Percentiles rank a stretch among this genome's conserved stretches.
Evolutionary conservation across 371 early-diverging fungal species (phyloP).

Genomic region (Mycotypha africana): DNA sequence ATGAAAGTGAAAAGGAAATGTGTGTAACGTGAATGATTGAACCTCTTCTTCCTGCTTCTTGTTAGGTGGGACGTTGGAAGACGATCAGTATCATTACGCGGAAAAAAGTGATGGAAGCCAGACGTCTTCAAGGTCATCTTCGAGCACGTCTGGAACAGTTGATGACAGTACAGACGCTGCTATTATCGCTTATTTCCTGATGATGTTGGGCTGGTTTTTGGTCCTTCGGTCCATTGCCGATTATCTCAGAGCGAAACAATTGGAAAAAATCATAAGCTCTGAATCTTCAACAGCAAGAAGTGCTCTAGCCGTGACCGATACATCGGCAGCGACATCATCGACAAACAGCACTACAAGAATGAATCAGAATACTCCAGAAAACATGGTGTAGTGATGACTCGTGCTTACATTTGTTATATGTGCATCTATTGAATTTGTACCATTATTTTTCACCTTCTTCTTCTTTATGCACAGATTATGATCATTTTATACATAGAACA

Average conservation of each 20-base stretch:
- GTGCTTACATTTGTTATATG: too few species aligned
- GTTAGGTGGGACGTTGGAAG: slow-evolving; percentile 21
- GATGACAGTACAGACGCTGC: slow-evolving; percentile 16
- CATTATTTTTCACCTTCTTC: too few species aligned
- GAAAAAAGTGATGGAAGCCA: slow-evolving; percentile 7
- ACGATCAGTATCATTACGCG: slow-evolving; percentile 12
- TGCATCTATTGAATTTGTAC: too few species aligned
- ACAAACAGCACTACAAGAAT: too few species aligned
- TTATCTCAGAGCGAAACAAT: slow-evolving; percentile 44
- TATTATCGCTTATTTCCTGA: slow-evolving; percentile 35
- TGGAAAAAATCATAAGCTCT: slow-evolving; percentile 41
- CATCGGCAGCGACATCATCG: too few species aligned
- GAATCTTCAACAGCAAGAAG: slow-evolving; percentile 17
- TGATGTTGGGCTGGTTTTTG: slow-evolving; percentile 55
- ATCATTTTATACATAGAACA: too few species aligned
- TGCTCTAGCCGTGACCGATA: too few species aligned
- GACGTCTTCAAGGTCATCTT: background rate
- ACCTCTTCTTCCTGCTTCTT: background rate
- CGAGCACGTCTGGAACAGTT: background rate
- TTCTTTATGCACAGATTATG: too few species aligned
- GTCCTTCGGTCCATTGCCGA: slow-evolving; percentile 44
- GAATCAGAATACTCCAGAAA: too few species aligned
- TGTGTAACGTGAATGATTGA: background rate
- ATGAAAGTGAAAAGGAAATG: background rate
- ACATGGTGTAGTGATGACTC: too few species aligned